A percentile compares a stretch with the other conserved stretches of the same genome.
phyloP scores from a whole-genome alignment of 2,329 filamentous ascomycete genomes.

The Beauveria australis region DNA sequence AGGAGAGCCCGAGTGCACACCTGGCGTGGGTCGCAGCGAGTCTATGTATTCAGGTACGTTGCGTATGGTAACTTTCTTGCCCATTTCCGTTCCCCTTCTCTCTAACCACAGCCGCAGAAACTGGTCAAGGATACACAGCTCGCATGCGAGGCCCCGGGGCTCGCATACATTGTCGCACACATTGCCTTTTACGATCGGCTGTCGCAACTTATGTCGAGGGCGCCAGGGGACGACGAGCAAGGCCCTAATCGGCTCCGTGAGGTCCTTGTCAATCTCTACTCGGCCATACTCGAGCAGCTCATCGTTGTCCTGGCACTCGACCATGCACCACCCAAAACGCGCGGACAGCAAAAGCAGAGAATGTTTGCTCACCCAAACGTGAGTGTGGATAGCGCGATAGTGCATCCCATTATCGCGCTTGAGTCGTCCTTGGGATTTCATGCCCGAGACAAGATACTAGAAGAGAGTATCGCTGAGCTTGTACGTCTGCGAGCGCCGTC shows the following conservation, averaged over 20 bases:
- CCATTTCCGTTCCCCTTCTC: background rate
- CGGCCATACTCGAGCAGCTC: background rate
- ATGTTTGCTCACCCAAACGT: background rate
- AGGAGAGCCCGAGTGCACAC: background rate
- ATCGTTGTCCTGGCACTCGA: background rate
- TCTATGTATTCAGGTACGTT: background rate
- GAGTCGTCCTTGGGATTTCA: background rate
- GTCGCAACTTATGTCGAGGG: background rate
- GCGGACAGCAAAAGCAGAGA: background rate
- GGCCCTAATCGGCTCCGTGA: background rate
- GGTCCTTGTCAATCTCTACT: background rate
- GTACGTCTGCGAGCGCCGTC: background rate
- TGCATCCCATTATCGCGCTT: background rate
- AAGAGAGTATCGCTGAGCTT: background rate
- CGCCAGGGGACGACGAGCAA: background rate
- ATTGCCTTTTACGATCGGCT: background rate
- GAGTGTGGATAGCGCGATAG: background rate
- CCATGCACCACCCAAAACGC: background rate
- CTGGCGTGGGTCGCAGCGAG: background rate
- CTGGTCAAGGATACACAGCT: background rate
- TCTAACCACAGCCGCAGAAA: background rate
- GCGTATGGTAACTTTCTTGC: background rate
- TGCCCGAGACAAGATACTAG: background rate
- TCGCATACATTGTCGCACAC: background rate
- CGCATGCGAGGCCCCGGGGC: background rate